Evolutionary conservation across 805 yeast species (phyloP), one percentile per base, ranked within the genome.

Genomic region (Kodamaea kaohsiungensis): DNA sequence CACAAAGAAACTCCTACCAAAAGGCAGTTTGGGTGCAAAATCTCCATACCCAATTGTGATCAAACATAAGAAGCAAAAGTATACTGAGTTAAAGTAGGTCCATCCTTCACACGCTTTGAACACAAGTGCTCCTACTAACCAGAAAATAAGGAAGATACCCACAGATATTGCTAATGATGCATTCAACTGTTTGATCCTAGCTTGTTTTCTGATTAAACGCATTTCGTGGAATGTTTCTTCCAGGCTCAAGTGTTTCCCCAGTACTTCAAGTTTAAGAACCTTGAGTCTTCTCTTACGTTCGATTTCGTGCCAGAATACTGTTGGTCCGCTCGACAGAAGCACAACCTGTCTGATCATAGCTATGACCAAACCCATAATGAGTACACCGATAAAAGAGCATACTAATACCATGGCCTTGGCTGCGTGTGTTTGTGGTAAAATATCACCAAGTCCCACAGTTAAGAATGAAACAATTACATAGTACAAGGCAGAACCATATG

Each of bases 41-140:
- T 86, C 91, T 30, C 97, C 97, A 68, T 88, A 90, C 0, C 97
- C 97, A 53, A 91, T 87, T 0, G 97, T 89, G 6, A 90, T 70
- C 51, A 91, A 78, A 62, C 93, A 85, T 40, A 88, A 70, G 57
- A 87, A 84, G 56, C 92, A 83, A 63, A 89, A 91, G 70, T 91
- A 91, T n/a, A 88, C 75, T 1, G 84, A 78, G 51, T 83, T 73
- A 59, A 87, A 88, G 67, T 86, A 91, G 5, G 78, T 56, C 97
- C 97, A 91, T 2, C 70, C 72, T 65, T 90, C 96, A 15, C 81
- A 69, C 35, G 69, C 73, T 37, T 73, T 70, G 63, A 91, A 88
- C 0, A 83, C 80, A 35, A 84, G 56, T 0, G 91, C 91, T 0
- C 97, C 97, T 8, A 88, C 53, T 4, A 89, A 71, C 88, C 93